Evolutionary conservation across 1,284 basidiomycete species (phyloP).

Genomic region (Sporisorium sorghi): DNA sequence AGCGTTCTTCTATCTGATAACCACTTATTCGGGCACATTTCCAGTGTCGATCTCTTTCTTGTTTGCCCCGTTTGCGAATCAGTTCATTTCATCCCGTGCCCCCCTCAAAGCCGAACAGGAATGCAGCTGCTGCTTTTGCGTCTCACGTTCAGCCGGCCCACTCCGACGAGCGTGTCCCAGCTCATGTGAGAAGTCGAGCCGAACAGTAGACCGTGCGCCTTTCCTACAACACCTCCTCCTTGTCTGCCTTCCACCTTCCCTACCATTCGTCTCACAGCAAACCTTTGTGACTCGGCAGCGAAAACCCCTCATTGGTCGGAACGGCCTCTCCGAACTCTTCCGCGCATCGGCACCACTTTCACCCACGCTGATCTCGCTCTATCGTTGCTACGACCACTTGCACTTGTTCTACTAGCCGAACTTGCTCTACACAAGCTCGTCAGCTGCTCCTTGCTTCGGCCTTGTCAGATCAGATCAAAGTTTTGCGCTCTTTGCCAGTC

Average conservation of each 20-base stretch:
- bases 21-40: not conserved
- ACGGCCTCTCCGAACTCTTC: constrained; percentile 11
- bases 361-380: constrained; percentile 10
- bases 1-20: constrained; percentile 20
- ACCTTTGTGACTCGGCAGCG: constrained; percentile 1
- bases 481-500: not conserved
- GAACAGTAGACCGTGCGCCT: constrained; percentile 1
- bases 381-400: not conserved
- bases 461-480: constrained; percentile 37
- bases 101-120: not conserved
- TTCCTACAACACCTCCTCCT: not conserved
- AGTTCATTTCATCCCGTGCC: not conserved
- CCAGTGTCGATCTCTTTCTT: constrained; percentile 2
- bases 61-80: not conserved
- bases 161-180: not conserved
- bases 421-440: not conserved
- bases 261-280: not conserved
- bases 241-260: not conserved
- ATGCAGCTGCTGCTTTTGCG: constrained; percentile 1
- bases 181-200: not conserved
- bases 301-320: constrained; percentile 16
- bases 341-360: constrained; percentile 6
- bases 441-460: not conserved
- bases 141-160: constrained; percentile 3
- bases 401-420: not conserved